Evolutionary conservation across 345 rosid species (phyloP), one percentile per base, ranked within the genome.

Genomic region (Barbarea vulgaris): DNA sequence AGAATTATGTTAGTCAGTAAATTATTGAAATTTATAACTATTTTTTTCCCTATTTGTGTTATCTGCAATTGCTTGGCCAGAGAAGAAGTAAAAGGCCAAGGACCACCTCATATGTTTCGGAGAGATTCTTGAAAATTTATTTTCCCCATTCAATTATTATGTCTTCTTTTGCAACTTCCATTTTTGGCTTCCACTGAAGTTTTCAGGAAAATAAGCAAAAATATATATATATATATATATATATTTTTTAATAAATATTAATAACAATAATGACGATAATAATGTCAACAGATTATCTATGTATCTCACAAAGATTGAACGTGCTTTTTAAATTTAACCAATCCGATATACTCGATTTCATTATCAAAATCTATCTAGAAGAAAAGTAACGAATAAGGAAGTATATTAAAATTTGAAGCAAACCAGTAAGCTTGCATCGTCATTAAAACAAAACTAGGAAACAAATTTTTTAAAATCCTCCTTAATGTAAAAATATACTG

Each of bases 91-190:
- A 65, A 64, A 59, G 77, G 81, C 48, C 68, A 71, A 71, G 64
- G 71, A 61, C 74, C 76, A 70, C 76, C 34, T 64, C 67, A 70
- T 76, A 64, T 70, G 80, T 70, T 46, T 22, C 27, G 41, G 3
- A 61, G 24, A 56, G 44, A 46, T 53, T 55, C 60, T 76, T 33
- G 37, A 15, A 53, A 11, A 4, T 19, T 41, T 63, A 0, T 33
- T 54, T 53, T 22, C 14, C 69, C 51, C 74, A 64, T 70, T 70
- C 66, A 77, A 77, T 77, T 77, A 77, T 64, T 77, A 53, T 76
- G 66, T 70, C 67, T 57, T 70, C 81, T 75, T 78, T 46, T 64
- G 72, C 68, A 41, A 30, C 70, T 34, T 59, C 72, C 47, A 77
- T 9, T 60, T 78, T 41, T 75, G 76, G 69, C 56, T 42, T 5